Conservation (phyloP, 176 grass and related monocot species). For the Zoysia japonica region DNA sequence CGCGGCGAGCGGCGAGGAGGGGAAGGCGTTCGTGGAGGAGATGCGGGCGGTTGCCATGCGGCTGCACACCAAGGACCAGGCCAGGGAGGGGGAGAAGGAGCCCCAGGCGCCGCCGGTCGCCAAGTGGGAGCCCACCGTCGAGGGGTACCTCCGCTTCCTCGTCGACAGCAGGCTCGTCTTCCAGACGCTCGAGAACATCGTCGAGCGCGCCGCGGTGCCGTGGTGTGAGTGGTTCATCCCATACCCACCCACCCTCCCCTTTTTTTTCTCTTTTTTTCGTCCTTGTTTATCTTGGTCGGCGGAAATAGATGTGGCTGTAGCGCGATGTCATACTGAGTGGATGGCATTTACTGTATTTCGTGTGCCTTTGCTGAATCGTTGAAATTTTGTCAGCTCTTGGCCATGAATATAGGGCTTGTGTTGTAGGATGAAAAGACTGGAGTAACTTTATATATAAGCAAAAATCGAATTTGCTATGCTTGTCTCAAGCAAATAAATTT, state of each 20-base stretch:
- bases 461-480: not conserved
- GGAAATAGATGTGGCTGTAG: not conserved
- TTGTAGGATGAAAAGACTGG: not conserved
- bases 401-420: not conserved
- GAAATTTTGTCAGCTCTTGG: not conserved
- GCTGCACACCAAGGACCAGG: conserved; percentile 90
- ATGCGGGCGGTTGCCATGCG: conserved; percentile 86
- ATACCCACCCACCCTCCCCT: not conserved
- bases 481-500: not conserved
- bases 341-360: conserved; percentile 1
- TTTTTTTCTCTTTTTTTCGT: not conserved
- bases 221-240: conserved; percentile 61
- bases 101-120: conserved; percentile 62
- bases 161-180: conserved; percentile 94
- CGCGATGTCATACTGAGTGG: not conserved
- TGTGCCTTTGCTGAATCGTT: conserved; percentile 11
- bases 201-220: conserved; percentile 60
- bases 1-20: conserved; percentile 37
- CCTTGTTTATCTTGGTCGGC: conserved; percentile 9
- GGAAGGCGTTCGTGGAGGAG: conserved; percentile 85
- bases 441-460: not conserved
- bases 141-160: conserved; percentile 83
- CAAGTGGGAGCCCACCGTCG: conserved; percentile 73
- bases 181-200: conserved; percentile 75
- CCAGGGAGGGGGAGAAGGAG: conserved; percentile 84